Evolutionary conservation across 2,329 filamentous ascomycete species (phyloP), one percentile per base, ranked within the genome.

Genomic region (Aurifilum marmelostoma): DNA sequence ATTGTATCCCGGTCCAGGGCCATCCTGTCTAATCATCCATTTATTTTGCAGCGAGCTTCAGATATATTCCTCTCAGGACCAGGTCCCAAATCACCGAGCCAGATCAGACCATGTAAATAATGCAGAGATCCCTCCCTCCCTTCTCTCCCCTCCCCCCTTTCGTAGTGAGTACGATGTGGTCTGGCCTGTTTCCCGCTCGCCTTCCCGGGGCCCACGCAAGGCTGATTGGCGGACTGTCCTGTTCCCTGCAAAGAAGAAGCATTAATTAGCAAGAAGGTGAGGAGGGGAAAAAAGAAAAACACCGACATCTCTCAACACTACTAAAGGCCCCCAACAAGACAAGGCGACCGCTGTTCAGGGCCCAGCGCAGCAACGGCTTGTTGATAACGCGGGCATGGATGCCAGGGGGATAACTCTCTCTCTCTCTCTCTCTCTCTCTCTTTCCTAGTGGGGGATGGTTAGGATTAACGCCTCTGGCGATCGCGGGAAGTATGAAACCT

Each of bases 271-370:
- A 12, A 21, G 16, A 6, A 21, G 18, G 16, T 5, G 21, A 8
- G 6, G 41, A 47, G 21, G 6, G 27, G 34, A 37, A 18, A n/a
- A n/a, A 21, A 7, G 6, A 29, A 52, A 29, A 16, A 7, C 11
- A 2, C 50, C 50, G 50, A 54, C 1, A 54, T 54, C 24, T 52
- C 47, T 54, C 50, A 7, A 54, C 16, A 32, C 37, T 21, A 27
- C 34, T 34, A 6, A 32, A 11, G 9, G 43, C 21, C 21, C 7
- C 12, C 21, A 43, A n/a, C 24, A 27, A n/a, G n/a, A 47, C 63
- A 65, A 47, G 63, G 52, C 50, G 29, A 65, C 63, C 63, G 63
- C 63, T 65, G 58, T 52, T 50, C 24, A 16, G 3, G 24, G 27
- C 50, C 12, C 50, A 27, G 16, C 34, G 4, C 50, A 54, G 50